A percentile compares a stretch with the other conserved stretches of the same genome.
Evolutionary conservation across 441 rosid species (phyloP).

Genomic region (Brassica hybrid): DNA sequence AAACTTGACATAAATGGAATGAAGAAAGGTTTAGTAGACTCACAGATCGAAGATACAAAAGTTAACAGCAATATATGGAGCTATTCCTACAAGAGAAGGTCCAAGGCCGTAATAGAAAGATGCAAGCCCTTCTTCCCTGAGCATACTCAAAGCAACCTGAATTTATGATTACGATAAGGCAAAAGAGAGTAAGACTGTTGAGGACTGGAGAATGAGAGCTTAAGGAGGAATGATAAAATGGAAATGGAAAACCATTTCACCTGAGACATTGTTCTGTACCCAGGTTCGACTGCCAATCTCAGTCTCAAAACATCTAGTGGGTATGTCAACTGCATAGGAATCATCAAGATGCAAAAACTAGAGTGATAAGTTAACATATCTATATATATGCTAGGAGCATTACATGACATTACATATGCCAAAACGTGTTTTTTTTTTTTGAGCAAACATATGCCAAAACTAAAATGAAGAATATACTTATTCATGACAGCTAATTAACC

Average conservation of each 20-base stretch:
- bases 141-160: constrained; percentile 89
- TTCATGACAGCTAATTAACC: neutral
- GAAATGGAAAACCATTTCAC: constrained; percentile 44
- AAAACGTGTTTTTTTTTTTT: too few species aligned
- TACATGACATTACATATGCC: neutral
- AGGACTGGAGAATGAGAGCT: neutral
- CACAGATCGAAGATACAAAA: constrained; percentile 93
- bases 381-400: constrained; percentile 3
- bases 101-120: constrained; percentile 94
- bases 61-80: constrained; percentile 96
- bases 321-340: constrained; percentile 70
- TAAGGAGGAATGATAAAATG: constrained; percentile 5
- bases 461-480: constrained; percentile 4
- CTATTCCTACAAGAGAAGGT: constrained; percentile 91
- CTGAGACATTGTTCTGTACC: constrained; percentile 83
- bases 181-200: neutral
- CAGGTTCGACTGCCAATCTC: constrained; percentile 95
- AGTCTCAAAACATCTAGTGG: constrained; percentile 93
- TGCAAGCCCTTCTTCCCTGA: constrained; percentile 89
- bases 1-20: constrained; percentile 14
- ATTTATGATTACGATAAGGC: neutral
- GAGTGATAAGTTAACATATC: constrained; percentile 4
- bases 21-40: constrained; percentile 45
- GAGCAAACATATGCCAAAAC: too few species aligned
- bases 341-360: constrained; percentile 26